Evolutionary conservation across 2,329 filamentous ascomycete genomes (phyloP).

Genomic region (Fusarium sp.): DNA sequence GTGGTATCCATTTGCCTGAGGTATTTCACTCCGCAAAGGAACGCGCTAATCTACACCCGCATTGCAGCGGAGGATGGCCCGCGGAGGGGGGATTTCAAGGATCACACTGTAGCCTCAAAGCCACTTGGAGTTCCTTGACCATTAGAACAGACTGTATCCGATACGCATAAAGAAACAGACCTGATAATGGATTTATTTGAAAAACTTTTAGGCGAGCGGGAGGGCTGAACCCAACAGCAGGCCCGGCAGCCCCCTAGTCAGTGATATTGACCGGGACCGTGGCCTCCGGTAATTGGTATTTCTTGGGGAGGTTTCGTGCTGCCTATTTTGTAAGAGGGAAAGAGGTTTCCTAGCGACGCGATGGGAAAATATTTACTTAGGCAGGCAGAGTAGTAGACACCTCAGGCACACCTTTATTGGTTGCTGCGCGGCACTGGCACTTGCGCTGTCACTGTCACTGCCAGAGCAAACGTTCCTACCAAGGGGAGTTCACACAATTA

Average conservation of each 20-base stretch:
- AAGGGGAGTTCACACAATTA: too few relatives aligned
- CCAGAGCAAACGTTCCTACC: too few relatives aligned
- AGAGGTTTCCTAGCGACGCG: too few relatives aligned
- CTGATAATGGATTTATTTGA: background rate
- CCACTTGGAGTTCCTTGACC: background rate
- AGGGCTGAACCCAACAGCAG: background rate
- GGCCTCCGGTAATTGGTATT: too few relatives aligned
- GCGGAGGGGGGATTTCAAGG: background rate
- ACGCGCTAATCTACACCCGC: background rate
- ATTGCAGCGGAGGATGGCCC: rapidly evolving
- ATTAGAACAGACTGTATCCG: background rate
- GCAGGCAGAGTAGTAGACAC: too few relatives aligned
- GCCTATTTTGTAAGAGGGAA: too few relatives aligned
- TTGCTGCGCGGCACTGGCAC: too few relatives aligned
- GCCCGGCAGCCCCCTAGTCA: background rate
- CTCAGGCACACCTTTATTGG: too few relatives aligned
- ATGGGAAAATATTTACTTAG: too few relatives aligned
- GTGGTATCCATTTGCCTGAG: background rate
- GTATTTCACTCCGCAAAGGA: background rate
- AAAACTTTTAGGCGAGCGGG: background rate
- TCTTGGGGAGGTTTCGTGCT: too few relatives aligned
- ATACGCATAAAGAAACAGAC: background rate
- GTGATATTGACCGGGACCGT: too few relatives aligned
- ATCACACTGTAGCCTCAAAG: background rate
- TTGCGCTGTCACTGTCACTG: too few relatives aligned